Percentiles rank a stretch among this genome's conserved stretches.
Conservation (phyloP, 768 basidiomycete species). For the Suillus clintonianus region DNA sequence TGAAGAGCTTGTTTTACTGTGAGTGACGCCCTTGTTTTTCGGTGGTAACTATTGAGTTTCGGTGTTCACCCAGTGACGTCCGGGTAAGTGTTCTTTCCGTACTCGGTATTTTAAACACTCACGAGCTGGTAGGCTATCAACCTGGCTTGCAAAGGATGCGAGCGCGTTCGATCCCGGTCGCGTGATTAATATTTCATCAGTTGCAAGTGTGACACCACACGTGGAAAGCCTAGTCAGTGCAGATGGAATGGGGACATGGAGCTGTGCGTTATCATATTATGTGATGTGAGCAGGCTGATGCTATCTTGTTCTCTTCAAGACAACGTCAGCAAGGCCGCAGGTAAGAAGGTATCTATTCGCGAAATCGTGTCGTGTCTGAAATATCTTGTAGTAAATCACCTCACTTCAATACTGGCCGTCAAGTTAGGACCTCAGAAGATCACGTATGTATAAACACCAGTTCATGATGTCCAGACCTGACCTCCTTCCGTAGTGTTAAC, state of each 20-base stretch:
- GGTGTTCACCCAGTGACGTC: constrained; percentile 42
- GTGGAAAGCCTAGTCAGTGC: constrained; percentile 51
- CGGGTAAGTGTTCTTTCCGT: constrained; percentile 32
- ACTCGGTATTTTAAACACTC: not conserved
- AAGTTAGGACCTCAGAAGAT: constrained; percentile 62
- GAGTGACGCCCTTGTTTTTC: constrained; percentile 22
- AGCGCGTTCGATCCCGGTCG: constrained; percentile 65
- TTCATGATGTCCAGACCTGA: not conserved
- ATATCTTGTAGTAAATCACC: constrained; percentile 64
- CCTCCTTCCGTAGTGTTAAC: constrained; percentile 59
- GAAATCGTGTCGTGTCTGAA: not conserved
- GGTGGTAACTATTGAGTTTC: not conserved
- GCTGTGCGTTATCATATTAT: constrained; percentile 56
- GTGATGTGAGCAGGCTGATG: constrained; percentile 1
- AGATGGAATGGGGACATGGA: constrained; percentile 69
- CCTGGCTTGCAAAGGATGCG: constrained; percentile 65
- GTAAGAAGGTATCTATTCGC: constrained; percentile 26
- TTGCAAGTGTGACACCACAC: constrained; percentile 54
- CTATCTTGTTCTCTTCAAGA: constrained; percentile 42
- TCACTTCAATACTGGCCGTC: constrained; percentile 70
- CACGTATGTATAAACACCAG: constrained; percentile 50
- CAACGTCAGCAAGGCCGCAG: constrained; percentile 82
- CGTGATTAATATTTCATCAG: constrained; percentile 84
- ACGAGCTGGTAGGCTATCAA: constrained; percentile 28
- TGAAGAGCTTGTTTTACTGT: constrained; percentile 86